A percentile compares a stretch with the other conserved stretches of the same genome.
These are phyloP conservation scores for Nitzschia sp. DNA, from an alignment of 108 stramenopile species.

Conservation along the genomic window DNA sequence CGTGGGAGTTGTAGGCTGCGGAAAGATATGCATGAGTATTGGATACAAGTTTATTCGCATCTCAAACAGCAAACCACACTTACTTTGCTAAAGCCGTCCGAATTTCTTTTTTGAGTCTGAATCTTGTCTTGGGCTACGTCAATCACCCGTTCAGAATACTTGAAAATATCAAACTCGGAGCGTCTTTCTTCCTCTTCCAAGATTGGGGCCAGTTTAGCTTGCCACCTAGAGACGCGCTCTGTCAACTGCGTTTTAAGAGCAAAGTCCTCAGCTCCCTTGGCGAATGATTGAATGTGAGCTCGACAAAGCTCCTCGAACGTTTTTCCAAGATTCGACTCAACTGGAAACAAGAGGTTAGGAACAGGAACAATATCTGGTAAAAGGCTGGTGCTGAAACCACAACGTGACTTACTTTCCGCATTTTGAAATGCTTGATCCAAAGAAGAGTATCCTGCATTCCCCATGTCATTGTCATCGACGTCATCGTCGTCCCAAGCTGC, in stretches of 20 bases:
- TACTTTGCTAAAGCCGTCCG: constrained; percentile 21
- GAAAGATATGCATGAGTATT: neutral
- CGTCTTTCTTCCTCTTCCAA: constrained; percentile 86
- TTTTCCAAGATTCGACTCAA: constrained; percentile 36
- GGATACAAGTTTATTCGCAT: neutral
- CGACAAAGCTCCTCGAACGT: constrained; percentile 94
- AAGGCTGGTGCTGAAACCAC: neutral
- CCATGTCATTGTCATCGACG: constrained; percentile 34
- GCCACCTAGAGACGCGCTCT: constrained; percentile 86
- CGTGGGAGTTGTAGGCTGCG: constrained; percentile 13
- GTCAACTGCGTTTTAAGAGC: constrained; percentile 87
- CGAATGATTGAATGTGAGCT: constrained; percentile 84
- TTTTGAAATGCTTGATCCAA: constrained; percentile 44
- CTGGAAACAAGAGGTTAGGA: neutral
- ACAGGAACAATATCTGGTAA: neutral
- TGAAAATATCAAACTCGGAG: constrained; percentile 89
- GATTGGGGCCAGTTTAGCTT: constrained; percentile 78
- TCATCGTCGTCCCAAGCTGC: constrained; percentile 49
- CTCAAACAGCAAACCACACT: neutral
- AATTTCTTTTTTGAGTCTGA: constrained; percentile 32
- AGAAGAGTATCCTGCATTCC: constrained; percentile 42
- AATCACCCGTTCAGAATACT: constrained; percentile 64
- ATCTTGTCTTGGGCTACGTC: constrained; percentile 32
- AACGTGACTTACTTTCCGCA: constrained; percentile 13
- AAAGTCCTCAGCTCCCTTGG: constrained; percentile 87